Evolutionary conservation across 768 basidiomycete species (phyloP), one percentile per base, ranked within the genome.

Genomic region (Panaeolus cyanescens): DNA sequence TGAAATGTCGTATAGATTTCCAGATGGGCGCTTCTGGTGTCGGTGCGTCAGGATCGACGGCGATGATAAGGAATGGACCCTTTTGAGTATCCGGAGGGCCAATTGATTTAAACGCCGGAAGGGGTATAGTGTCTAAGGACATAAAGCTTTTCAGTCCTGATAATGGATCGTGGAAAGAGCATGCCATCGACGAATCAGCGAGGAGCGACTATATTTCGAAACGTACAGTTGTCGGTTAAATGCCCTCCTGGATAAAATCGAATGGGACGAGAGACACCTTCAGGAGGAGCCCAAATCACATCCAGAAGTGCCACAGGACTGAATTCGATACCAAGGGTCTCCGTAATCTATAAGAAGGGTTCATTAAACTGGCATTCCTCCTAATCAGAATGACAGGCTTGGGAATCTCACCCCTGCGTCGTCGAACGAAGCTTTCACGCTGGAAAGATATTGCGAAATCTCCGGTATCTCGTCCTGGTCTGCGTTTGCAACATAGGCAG

Each of bases 21-120:
- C 20, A 7, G 30, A 13, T 20, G 2, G 59, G 37, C 17, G 42
- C 7, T 9, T 56, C 17, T 13, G 54, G 31, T 2, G 59, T 40
- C 3, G 54, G 54, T 8, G 54, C 37, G 39, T 60, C 54, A 15
- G 55, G 54, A 31, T 60, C 59, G 2, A 60, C 31, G 13, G 55
- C 42, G n/a, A 34, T 42, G 19, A 60, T 13, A 3, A 60, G 37
- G 33, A 55, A 60, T 9, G 59, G 59, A 15, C 59, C 54, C 6
- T 28, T 50, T 7, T 50, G 25, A 28, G 25, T 28, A 4, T 25
- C 25, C 25, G 7, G 1, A 4, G 37, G 19, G 0, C 54, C 54
- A 13, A 50, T 50, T 4, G 45, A 7, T 15, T 50, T 50, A 15
- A 50, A 50, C 12, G 8, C n/a, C 9, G 45, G 45, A 50, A 50